Evolutionary conservation across 2,329 filamentous ascomycete species (phyloP).

Genomic region (Colletotrichum noveboracense): DNA sequence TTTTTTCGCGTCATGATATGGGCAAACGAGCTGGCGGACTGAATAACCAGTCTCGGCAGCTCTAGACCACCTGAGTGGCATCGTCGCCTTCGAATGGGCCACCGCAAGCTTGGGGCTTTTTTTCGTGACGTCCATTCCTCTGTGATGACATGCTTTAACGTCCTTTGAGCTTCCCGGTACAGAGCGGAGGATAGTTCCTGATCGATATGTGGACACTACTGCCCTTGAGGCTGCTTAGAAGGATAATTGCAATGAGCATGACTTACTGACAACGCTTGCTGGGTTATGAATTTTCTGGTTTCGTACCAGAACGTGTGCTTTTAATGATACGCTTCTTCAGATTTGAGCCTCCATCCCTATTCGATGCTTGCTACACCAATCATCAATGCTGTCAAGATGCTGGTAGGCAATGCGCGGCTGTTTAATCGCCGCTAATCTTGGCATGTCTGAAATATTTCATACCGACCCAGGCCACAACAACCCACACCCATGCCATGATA

Average conservation of each 20-base stretch:
- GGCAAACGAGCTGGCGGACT: background rate
- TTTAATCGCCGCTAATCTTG: slow-evolving; percentile 75
- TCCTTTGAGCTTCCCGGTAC: background rate
- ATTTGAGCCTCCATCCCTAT: background rate
- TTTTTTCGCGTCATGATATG: background rate
- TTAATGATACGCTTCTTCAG: background rate
- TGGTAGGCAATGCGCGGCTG: background rate
- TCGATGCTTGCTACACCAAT: background rate
- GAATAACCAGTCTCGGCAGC: background rate
- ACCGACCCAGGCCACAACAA: slow-evolving; percentile 94
- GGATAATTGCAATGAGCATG: background rate
- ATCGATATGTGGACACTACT: background rate
- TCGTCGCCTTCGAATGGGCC: background rate
- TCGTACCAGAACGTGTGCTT: background rate
- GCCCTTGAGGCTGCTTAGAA: background rate
- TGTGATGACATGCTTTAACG: background rate
- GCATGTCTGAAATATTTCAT: slow-evolving; percentile 99
- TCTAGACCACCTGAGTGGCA: background rate
- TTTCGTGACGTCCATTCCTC: background rate
- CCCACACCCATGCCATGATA: slow-evolving; percentile 99
- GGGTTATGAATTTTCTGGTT: background rate
- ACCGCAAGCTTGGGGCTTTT: background rate
- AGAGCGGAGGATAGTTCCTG: background rate
- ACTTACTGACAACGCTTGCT: background rate
- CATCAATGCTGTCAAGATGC: background rate